Evolutionary conservation across 2,329 filamentous ascomycete genomes (phyloP), one percentile per base, ranked within the genome.

Genomic region (Neonectria hederae): DNA sequence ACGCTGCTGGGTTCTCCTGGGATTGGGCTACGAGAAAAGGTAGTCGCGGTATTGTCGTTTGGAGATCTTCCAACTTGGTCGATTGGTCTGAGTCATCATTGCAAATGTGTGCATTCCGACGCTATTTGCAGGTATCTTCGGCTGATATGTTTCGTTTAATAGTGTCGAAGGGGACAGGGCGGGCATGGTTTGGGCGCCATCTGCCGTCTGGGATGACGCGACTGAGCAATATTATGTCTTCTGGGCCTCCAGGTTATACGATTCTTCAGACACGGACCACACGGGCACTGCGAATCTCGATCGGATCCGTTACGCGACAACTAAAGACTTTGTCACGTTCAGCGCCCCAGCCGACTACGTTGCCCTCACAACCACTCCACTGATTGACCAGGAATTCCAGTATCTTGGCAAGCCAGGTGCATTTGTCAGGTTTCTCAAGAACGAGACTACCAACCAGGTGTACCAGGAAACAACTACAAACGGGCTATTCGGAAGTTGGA

Each of bases 331-430:
- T 64, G 72, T 76, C 46, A 82, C 78, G 1, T 86, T 87, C 69
- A 79, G 78, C 54, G 63, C 76, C 1, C 81, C 84, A 0, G 64
- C 75, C 38, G 80, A 83, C 55, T 84, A 85, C 69, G 72, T 82
- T 58, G 79, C 82, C 5, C 56, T 62, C 30, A 63, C 76, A 2
- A 76, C 76, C 17, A 83, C 78, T 4, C 79, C 80, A 2, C 72
- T 86, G 40, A 86, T 86, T 63, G 84, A 86, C 63, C 79, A 84
- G 30, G 80, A 83, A 57, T 81, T 86, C 71, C 77, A 83, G 30
- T 74, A 79, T 21, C 74, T 85, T 0, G 82, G 81, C 40, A 72
- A 74, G 7, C 73, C 76, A 4, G 79, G 75, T 2, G 66, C 75
- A 10, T 86, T 81, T 48, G 80, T 78, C 0, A 80, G 84, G 6